Evolutionary conservation across 169 alveolate species (phyloP), one percentile per base, ranked within the genome.

Genomic region (Babesia divergens): DNA sequence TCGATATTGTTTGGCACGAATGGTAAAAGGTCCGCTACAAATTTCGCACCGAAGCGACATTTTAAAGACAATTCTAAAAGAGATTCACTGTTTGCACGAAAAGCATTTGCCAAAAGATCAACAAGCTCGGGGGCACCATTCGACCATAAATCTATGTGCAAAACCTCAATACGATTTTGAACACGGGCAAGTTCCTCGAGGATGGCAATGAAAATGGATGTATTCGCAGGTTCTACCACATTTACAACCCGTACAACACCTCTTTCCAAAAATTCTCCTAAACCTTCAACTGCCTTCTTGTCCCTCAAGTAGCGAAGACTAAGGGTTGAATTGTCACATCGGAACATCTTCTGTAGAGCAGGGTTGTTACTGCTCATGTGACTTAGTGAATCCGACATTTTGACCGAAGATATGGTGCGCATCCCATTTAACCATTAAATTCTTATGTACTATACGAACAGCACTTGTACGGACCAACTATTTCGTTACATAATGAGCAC

Each of bases 71-170:
- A 3, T 31, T 65, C 77, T 18, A 44, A 32, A 6, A 77, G 55
- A 13, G 83, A 18, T 1, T 68, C 70, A n/a, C 35, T 28, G 64
- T 77, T 64, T 18, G 82, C 83, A 13, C 3, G 13, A 2, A 77
- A 13, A 2, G 59, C 58, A 26, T 34, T 28, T 0, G 35, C 37
- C 20, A 77, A 6, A 0, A 77, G 68, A 24, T 28, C 56, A 31
- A 77, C 44, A 24, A 68, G 47, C 44, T 58, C 68, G 26, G 54
- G 58, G 22, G 20, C 50, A 34, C 74, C 67, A 46, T 26, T 46
- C n/a, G 56, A 47, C 82, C 85, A 75, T 14, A 62, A 35, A 43
- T 75, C 85, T 5, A 75, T 22, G 65, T 75, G 72, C 38, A 75
- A 50, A 13, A 34, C 64, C 59, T 46, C 44, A 18, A 75, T 32